A percentile compares a stretch with the other conserved stretches of the same genome.
Evolutionary conservation across 2,329 filamentous ascomycete species (phyloP).

Genomic region (Immersiporthe knoxdaviesiana): DNA sequence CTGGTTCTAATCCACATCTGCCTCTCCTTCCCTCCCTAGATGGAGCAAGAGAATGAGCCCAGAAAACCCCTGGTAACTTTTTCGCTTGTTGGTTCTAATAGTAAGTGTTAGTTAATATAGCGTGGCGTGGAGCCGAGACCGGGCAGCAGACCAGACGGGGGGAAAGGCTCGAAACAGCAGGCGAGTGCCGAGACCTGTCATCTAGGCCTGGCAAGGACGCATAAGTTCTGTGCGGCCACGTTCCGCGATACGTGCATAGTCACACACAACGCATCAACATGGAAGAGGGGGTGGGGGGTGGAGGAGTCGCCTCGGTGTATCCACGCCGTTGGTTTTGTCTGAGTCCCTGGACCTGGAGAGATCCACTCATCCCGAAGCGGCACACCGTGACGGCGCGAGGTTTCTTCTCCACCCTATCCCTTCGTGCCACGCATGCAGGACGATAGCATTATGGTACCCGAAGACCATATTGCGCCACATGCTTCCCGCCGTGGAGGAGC

Average conservation of each 20-base stretch:
- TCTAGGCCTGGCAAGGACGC: background rate
- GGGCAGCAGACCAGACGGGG: background rate
- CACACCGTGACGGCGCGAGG: background rate
- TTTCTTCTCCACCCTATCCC: background rate
- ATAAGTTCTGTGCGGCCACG: background rate
- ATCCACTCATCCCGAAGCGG: conserved; percentile 1
- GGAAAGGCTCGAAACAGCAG: background rate
- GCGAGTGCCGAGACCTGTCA: conserved; percentile 2
- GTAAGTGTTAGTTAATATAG: background rate
- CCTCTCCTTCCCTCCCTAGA: too few species aligned
- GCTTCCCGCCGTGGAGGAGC: background rate
- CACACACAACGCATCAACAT: background rate
- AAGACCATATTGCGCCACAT: background rate
- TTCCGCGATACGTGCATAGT: background rate
- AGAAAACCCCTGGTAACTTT: background rate
- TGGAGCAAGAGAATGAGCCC: background rate
- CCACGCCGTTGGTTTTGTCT: conserved; percentile 1
- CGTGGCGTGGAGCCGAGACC: background rate
- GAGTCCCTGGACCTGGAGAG: conserved; percentile 1
- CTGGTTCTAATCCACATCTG: background rate
- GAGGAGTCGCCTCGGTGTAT: background rate
- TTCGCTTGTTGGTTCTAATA: too few species aligned
- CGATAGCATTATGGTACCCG: background rate
- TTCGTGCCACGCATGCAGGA: background rate
- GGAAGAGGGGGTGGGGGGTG: too few species aligned